Evolutionary conservation across 1,284 basidiomycete genomes (phyloP).

Genomic region (Moniliophthora roreri): DNA sequence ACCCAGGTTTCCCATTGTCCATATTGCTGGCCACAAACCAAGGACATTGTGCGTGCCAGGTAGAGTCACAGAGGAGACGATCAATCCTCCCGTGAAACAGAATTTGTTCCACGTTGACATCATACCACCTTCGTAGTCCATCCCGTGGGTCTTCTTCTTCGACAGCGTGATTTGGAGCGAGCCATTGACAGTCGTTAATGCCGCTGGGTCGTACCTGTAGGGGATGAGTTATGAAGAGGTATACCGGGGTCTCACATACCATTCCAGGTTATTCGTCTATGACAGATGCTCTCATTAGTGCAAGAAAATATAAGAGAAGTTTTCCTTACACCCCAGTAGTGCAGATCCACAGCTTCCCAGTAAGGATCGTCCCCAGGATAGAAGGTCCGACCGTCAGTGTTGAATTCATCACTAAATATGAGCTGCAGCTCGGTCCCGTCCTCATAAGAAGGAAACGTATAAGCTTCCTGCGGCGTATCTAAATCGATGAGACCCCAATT

Average conservation of each 20-base stretch:
- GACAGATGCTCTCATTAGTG: not conserved
- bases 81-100: slow-evolving; percentile 53
- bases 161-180: slow-evolving; percentile 11
- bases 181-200: no score
- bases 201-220: no score
- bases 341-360: slow-evolving; percentile 10
- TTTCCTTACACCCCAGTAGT: slow-evolving; percentile 6
- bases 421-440: slow-evolving; percentile 51
- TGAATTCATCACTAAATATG: slow-evolving; percentile 37
- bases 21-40: slow-evolving; percentile 38
- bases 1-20: slow-evolving; percentile 78
- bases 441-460: slow-evolving; percentile 56
- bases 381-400: slow-evolving; percentile 19
- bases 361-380: slow-evolving; percentile 16
- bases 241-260: no score
- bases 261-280: slow-evolving; percentile 14
- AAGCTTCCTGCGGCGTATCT: slow-evolving; percentile 68
- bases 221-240: no score
- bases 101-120: slow-evolving; percentile 45
- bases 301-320: not conserved
- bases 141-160: slow-evolving; percentile 6
- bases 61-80: slow-evolving; percentile 30
- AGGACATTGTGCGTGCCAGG: slow-evolving; percentile 11
- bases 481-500: slow-evolving; percentile 74
- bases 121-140: slow-evolving; percentile 13